A percentile compares a stretch with the other conserved stretches of the same genome.
phyloP scores from a whole-genome alignment of 176 grass and related monocot genomes.

The Phragmites australis region DNA sequence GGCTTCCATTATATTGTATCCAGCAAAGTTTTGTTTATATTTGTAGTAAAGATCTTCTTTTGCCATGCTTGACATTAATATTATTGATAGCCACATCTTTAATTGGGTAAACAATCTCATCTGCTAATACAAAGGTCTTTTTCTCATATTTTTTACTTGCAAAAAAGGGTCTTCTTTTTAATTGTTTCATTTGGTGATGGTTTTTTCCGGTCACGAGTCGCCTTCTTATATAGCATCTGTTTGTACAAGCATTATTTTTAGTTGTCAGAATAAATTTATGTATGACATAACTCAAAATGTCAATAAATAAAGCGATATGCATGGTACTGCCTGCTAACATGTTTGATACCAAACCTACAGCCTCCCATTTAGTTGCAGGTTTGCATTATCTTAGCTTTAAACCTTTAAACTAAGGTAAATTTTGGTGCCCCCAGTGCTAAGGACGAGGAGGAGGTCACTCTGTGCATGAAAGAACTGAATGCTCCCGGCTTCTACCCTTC shows the following conservation, averaged over 20 bases:
- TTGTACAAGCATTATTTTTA: neutral
- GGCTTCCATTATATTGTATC: neutral
- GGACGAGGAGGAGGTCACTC: slow-evolving; percentile 70
- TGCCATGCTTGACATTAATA: neutral
- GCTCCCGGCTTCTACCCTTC: slow-evolving; percentile 66
- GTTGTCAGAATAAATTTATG: neutral
- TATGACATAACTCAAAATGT: neutral
- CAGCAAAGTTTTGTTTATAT: slow-evolving; percentile 1
- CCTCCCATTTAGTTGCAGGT: neutral
- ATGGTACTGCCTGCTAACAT: neutral
- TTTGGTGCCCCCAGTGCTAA: slow-evolving; percentile 54
- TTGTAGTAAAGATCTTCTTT: neutral
- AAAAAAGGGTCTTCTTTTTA: neutral
- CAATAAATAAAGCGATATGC: neutral
- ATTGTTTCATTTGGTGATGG: neutral
- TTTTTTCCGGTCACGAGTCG: neutral
- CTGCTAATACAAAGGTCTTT: neutral
- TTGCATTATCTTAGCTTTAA: slow-evolving; percentile 2
- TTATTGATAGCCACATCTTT: neutral
- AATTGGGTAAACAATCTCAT: neutral
- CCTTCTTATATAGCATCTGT: neutral
- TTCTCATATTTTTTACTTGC: too few relatives aligned
- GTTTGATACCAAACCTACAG: slow-evolving; percentile 1
- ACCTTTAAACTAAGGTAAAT: slow-evolving; percentile 22
- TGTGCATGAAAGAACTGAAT: slow-evolving; percentile 89